Base-by-base conservation (phyloP, 495 filamentous ascomycete genomes). In the Friedmanniomyces endolithicus region DNA sequence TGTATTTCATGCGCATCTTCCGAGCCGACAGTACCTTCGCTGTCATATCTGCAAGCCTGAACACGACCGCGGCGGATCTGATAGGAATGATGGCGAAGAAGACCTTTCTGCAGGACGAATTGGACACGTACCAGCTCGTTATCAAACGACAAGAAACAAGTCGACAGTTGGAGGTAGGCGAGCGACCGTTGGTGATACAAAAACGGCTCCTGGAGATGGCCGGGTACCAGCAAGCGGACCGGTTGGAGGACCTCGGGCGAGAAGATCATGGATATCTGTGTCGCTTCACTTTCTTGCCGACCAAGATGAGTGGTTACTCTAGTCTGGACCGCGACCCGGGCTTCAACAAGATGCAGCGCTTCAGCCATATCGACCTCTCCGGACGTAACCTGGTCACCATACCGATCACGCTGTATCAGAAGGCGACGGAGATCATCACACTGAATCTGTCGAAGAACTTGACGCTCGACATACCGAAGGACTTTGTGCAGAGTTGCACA, bases 221-320 rank as follows among this genome's bases (percentile, higher is more conserved):
- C 29, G 92, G 92, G 12, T 98, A 95, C 65, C 84, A 83, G n/a
- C 77, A 84, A 27, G 81, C 79, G 22, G 94, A 99, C 65, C 79
- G 79, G 37, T 80, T 97, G 40, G 90, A 96, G 63, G 92, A 96
- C 55, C 82, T 99, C 50, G 92, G 92, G n/a, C 81, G 92, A 43
- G 92, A 99, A 67, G 92, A 99, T 68, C 94, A 96, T 68, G 90
- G 89, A 63, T 97, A 97, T 61, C 75, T 99, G 7, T 90, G 90
- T 63, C 87, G 92, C 8, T 97, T 97, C 70, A 86, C 88, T 23
- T 99, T 97, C 66, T 73, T 95, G 48, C 88, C 90, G 11, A 85
- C 84, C 11, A 85, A 87, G 56, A 81, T 94, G 62, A 87, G 81
- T 67, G 86, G 87, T n/a, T 89, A 86, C 66, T 78, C 75, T 55